These are phyloP conservation scores for Macadamia tetraphylla DNA, from an alignment of 164 flowering plant genomes.

Conservation along the genomic window DNA sequence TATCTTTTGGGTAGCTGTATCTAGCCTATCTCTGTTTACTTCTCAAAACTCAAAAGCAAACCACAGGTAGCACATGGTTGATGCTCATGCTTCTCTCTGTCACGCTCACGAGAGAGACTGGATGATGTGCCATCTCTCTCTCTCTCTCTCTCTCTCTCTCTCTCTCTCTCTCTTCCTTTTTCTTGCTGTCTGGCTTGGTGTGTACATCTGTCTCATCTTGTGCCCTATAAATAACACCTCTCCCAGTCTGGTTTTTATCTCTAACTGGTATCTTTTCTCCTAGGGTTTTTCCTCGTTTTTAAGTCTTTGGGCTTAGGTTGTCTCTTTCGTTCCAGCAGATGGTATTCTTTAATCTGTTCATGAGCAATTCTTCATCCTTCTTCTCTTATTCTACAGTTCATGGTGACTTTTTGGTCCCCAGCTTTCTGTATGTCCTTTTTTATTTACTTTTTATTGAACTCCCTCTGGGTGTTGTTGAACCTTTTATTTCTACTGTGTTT, in stretches of 20 bases:
- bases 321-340: too few species aligned
- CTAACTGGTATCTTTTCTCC: neutral
- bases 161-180: neutral
- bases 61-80: too few species aligned
- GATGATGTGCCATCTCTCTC: too few species aligned
- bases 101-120: too few species aligned
- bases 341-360: neutral
- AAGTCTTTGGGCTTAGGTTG: too few species aligned
- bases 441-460: conserved; percentile 20
- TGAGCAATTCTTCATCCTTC: too few species aligned
- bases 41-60: neutral
- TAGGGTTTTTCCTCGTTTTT: neutral
- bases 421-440: neutral
- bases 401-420: neutral
- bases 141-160: neutral
- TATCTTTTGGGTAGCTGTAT: neutral
- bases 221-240: too few species aligned
- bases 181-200: neutral
- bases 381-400: neutral
- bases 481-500: too few species aligned
- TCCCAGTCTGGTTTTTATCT: neutral
- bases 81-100: too few species aligned
- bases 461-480: conserved; percentile 13
- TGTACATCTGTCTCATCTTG: too few species aligned
- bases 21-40: neutral